A percentile compares a stretch with the other conserved stretches of the same genome.
Evolutionary conservation across 2,329 filamentous ascomycete species (phyloP).

Genomic region (Didymella lethalis): DNA sequence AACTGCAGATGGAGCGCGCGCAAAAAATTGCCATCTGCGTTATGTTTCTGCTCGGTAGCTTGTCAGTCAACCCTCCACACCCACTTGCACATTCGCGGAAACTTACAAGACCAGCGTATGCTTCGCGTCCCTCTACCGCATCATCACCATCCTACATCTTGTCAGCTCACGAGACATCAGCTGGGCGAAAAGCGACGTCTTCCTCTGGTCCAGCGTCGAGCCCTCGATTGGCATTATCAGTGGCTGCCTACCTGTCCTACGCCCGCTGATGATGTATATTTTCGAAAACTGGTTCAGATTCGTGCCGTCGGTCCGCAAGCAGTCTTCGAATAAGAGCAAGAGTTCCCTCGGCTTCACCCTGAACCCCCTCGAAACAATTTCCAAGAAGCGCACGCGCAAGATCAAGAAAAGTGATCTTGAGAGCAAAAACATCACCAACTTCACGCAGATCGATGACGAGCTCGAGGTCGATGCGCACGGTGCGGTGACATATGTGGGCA

Average conservation of each 20-base stretch:
- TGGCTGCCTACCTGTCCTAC: constrained; percentile 35
- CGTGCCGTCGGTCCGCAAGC: constrained; percentile 23
- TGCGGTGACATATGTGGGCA: no score
- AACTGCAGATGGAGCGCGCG: constrained; percentile 25
- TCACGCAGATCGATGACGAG: constrained; percentile 15
- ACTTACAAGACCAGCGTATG: constrained; percentile 27
- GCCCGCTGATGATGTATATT: constrained; percentile 30
- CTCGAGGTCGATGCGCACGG: constrained; percentile 5
- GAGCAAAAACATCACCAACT: no score
- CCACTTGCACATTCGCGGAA: no score
- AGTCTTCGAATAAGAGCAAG: constrained; percentile 15
- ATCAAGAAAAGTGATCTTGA: no score
- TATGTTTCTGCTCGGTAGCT: constrained; percentile 37
- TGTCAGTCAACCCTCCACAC: constrained; percentile 27
- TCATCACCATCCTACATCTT: constrained; percentile 34
- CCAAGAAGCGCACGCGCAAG: constrained; percentile 34
- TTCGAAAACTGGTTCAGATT: constrained; percentile 21
- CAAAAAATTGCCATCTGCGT: constrained; percentile 37
- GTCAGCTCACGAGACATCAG: constrained; percentile 32
- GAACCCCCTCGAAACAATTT: constrained; percentile 32
- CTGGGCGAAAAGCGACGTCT: constrained; percentile 40
- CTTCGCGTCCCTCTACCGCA: constrained; percentile 40
- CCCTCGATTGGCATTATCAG: constrained; percentile 38
- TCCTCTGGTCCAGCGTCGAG: constrained; percentile 40
- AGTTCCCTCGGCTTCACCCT: constrained; percentile 17